These are phyloP conservation scores for Epichloe bromicola DNA, from an alignment of 2,329 filamentous ascomycete genomes.

Conservation along the genomic window DNA sequence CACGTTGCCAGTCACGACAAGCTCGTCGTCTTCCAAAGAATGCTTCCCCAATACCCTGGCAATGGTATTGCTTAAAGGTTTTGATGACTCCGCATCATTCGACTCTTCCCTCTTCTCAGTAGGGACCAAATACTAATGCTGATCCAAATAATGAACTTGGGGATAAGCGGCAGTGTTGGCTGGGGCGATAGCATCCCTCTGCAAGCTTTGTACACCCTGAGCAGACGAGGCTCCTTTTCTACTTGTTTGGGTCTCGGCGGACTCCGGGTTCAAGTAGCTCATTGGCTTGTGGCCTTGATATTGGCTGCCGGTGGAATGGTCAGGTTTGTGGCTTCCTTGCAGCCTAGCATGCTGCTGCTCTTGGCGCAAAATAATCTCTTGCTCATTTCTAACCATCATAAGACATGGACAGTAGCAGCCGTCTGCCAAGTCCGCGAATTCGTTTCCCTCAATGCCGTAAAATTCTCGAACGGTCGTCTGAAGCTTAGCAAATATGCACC, in stretches of 20 bases:
- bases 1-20: background rate
- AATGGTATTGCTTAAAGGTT: background rate
- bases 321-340: slow-evolving; percentile 4
- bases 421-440: slow-evolving; percentile 11
- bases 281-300: slow-evolving; percentile 14
- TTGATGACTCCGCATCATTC: background rate
- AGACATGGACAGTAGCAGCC: slow-evolving; percentile 17
- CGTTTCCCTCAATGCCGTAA: slow-evolving; percentile 19
- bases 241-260: slow-evolving; percentile 1
- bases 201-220: background rate
- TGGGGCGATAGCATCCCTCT: background rate
- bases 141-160: slow-evolving; percentile 5
- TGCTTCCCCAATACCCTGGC: slow-evolving; percentile 3
- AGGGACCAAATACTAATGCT: slow-evolving; percentile 10
- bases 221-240: background rate
- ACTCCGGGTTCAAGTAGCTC: slow-evolving; percentile 7
- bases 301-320: slow-evolving; percentile 5
- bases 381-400: slow-evolving; percentile 17
- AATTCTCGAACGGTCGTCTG: slow-evolving; percentile 19
- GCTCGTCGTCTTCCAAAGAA: slow-evolving; percentile 6
- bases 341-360: slow-evolving; percentile 6
- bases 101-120: background rate
- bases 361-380: slow-evolving; percentile 21
- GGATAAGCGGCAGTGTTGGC: background rate
- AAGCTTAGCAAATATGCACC: slow-evolving; percentile 14